These are phyloP conservation scores for Mycena albidolilacea DNA, from an alignment of 768 basidiomycete genomes.

Conservation along the genomic window DNA sequence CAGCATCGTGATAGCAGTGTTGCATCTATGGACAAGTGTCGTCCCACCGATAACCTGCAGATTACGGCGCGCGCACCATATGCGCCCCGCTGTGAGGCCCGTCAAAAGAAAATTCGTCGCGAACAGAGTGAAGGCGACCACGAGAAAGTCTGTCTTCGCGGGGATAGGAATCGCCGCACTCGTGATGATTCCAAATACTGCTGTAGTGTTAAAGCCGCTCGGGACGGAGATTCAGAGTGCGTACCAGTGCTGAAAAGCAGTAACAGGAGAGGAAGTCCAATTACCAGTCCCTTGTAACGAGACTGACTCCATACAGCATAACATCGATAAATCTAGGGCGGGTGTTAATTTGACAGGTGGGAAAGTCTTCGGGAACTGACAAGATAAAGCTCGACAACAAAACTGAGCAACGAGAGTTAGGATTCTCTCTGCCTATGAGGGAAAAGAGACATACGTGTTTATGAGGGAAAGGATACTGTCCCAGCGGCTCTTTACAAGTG, in stretches of 20 bases:
- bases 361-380: background rate
- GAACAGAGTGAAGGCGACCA: background rate
- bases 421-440: background rate
- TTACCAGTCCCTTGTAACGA: background rate
- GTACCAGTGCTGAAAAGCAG: background rate
- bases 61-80: constrained; percentile 17
- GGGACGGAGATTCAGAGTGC: background rate
- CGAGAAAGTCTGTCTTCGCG: too few species aligned
- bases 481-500: background rate
- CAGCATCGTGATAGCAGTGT: background rate
- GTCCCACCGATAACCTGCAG: background rate
- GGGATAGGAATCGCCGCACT: background rate
- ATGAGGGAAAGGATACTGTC: background rate
- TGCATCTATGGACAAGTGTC: background rate
- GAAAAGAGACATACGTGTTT: constrained; percentile 1
- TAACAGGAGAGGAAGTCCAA: background rate
- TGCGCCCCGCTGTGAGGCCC: constrained; percentile 1
- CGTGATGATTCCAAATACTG: constrained; percentile 5
- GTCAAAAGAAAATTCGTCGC: constrained; percentile 7
- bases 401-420: background rate
- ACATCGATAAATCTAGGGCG: constrained; percentile 25
- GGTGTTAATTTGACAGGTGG: background rate
- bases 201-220: background rate
- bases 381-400: constrained; percentile 7
- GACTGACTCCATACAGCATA: constrained; percentile 16